Conservation (phyloP, 2,329 filamentous ascomycete genomes). For the Teratosphaeriaceae sp. region DNA sequence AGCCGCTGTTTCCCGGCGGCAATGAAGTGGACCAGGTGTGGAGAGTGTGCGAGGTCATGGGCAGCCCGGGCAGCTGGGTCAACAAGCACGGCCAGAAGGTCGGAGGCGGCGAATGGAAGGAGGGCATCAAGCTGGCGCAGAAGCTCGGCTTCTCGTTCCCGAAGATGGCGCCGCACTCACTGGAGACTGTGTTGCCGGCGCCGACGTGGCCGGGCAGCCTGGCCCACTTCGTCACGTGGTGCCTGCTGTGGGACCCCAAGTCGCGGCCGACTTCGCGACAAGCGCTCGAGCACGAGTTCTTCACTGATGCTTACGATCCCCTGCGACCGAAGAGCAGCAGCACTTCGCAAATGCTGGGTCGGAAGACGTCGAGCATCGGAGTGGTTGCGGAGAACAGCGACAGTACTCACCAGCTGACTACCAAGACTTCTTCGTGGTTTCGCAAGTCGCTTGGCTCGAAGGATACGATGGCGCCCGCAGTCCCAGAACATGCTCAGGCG, state of each 20-base stretch:
- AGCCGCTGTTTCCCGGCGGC: slow-evolving; percentile 92
- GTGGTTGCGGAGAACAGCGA: slow-evolving; percentile 58
- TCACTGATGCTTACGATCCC: slow-evolving; percentile 85
- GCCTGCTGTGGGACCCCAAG: slow-evolving; percentile 97
- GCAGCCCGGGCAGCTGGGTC: slow-evolving; percentile 96
- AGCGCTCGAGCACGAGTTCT: slow-evolving; percentile 93
- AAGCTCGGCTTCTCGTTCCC: slow-evolving; percentile 98
- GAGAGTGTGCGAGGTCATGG: slow-evolving; percentile 99
- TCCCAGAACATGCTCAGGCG: slow-evolving; percentile 37
- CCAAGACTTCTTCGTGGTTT: slow-evolving; percentile 90
- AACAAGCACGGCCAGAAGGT: slow-evolving; percentile 82
- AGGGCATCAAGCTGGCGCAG: slow-evolving; percentile 83
- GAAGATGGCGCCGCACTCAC: slow-evolving; percentile 94
- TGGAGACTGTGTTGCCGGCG: slow-evolving; percentile 85
- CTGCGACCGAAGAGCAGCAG: slow-evolving; percentile 89
- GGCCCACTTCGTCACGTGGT: slow-evolving; percentile 94
- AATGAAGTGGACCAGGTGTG: slow-evolving; percentile 99
- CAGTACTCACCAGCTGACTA: slow-evolving; percentile 53
- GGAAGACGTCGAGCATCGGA: slow-evolving; percentile 81
- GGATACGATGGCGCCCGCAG: slow-evolving; percentile 61
- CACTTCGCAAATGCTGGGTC: slow-evolving; percentile 72
- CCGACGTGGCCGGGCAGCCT: slow-evolving; percentile 89
- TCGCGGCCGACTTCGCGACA: slow-evolving; percentile 84
- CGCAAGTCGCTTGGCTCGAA: slow-evolving; percentile 85
- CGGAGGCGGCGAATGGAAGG: slow-evolving; percentile 95